These are phyloP conservation scores for Suillus spraguei DNA, from an alignment of 768 basidiomycete genomes.

Conservation along the genomic window DNA sequence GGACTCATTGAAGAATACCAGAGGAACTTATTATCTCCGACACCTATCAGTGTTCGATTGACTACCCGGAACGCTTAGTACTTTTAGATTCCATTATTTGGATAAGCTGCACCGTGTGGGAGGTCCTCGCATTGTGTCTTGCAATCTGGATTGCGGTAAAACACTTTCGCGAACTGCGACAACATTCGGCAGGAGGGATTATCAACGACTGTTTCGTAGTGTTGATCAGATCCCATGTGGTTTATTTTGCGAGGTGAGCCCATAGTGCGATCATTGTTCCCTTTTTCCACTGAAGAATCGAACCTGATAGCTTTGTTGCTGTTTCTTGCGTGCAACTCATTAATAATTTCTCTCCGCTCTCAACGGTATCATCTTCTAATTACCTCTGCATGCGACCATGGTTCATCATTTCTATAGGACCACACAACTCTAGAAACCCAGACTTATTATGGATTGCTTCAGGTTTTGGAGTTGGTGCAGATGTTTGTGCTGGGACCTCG, in stretches of 20 bases:
- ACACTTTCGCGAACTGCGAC: neutral
- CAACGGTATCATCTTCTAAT: neutral
- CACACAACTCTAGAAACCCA: fast-evolving
- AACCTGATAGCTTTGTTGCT: neutral
- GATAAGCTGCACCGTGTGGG: neutral
- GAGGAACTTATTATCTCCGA: too few species aligned
- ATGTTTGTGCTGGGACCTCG: neutral
- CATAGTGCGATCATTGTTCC: neutral
- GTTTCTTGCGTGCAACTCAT: neutral
- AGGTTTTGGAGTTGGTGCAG: neutral
- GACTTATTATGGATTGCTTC: fast-evolving
- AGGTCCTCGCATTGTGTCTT: neutral
- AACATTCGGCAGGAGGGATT: neutral
- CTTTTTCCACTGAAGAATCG: neutral
- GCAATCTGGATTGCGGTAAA: neutral
- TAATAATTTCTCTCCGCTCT: too few species aligned
- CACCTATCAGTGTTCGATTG: too few species aligned
- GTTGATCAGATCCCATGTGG: neutral
- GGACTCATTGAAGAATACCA: too few species aligned
- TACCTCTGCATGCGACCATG: neutral
- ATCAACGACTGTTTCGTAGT: neutral
- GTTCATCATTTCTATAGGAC: neutral
- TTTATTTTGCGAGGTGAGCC: neutral
- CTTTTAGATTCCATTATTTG: neutral
- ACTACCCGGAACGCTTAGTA: too few species aligned